These are phyloP conservation scores for Aegle marmelos DNA, from an alignment of 345 rosid genomes.

Conservation along the genomic window DNA sequence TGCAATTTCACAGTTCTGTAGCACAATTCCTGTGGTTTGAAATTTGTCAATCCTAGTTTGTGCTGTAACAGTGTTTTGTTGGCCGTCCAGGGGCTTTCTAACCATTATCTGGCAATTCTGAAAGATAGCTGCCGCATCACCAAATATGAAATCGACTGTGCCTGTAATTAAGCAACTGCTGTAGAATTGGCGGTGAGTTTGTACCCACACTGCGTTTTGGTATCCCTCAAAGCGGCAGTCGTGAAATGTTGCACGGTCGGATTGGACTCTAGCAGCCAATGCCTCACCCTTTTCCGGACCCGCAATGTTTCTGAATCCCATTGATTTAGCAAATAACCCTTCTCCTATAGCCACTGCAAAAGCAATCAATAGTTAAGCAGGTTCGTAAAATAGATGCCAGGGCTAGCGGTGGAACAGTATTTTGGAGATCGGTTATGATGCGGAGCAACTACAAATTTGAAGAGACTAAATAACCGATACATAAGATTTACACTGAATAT, in stretches of 20 bases:
- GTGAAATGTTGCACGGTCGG: constrained; percentile 60
- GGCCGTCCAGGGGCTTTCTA: constrained; percentile 52
- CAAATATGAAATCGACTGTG: constrained; percentile 82
- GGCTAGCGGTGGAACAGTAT: background rate
- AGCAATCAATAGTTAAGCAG: background rate
- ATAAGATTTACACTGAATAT: no score
- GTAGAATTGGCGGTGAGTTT: constrained; percentile 82
- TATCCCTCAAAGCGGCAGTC: constrained; percentile 80
- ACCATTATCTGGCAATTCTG: constrained; percentile 66
- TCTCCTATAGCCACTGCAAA: constrained; percentile 64
- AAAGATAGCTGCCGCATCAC: constrained; percentile 74
- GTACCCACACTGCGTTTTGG: constrained; percentile 70
- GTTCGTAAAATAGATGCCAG: background rate
- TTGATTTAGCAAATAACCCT: constrained; percentile 61
- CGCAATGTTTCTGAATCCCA: constrained; percentile 90
- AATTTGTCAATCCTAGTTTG: constrained; percentile 60
- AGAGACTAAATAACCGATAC: no score
- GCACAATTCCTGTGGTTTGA: constrained; percentile 70
- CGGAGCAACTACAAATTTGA: no score
- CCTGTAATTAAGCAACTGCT: constrained; percentile 66
- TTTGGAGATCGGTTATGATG: no score
- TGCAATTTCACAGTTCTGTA: constrained; percentile 60
- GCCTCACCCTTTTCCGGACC: constrained; percentile 72
- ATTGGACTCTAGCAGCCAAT: constrained; percentile 68
- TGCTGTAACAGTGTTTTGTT: constrained; percentile 61